Conservation (phyloP, 805 yeast species). For the Blastobotrys terrestris region DNA sequence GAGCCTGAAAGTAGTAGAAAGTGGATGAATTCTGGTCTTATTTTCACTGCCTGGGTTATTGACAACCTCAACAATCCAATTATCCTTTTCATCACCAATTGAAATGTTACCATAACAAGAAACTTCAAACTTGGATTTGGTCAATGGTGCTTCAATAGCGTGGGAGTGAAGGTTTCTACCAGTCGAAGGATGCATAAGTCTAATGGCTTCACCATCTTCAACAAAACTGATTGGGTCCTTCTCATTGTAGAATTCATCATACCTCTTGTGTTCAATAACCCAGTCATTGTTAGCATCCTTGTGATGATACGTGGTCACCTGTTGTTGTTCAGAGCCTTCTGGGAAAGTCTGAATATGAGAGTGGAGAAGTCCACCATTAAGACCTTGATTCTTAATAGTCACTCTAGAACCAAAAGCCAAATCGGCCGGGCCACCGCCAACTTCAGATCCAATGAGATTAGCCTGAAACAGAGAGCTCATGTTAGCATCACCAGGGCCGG, state of each 20-base stretch:
- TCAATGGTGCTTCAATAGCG: slow-evolving; percentile 65
- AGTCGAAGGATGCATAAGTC: slow-evolving; percentile 66
- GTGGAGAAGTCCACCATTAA: slow-evolving; percentile 71
- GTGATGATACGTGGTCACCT: slow-evolving; percentile 85
- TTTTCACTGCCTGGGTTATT: slow-evolving; percentile 32
- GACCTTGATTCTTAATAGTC: slow-evolving; percentile 64
- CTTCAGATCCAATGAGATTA: slow-evolving; percentile 61
- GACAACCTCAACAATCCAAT: slow-evolving; percentile 84
- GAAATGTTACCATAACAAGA: slow-evolving; percentile 75
- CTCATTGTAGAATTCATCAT: slow-evolving; percentile 23
- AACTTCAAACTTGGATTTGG: slow-evolving; percentile 67
- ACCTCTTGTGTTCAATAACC: slow-evolving; percentile 38
- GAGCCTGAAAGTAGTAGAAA: slow-evolving; percentile 77
- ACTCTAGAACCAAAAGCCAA: slow-evolving; percentile 56
- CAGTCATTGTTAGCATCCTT: slow-evolving; percentile 86
- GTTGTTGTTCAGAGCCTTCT: slow-evolving; percentile 90
- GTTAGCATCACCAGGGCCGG: slow-evolving; percentile 92
- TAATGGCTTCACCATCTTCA: slow-evolving; percentile 57
- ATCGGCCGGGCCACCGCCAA: slow-evolving; percentile 61
- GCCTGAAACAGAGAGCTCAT: slow-evolving; percentile 89
- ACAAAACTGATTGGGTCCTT: slow-evolving; percentile 34
- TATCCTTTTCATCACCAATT: slow-evolving; percentile 74
- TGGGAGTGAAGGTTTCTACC: slow-evolving; percentile 82
- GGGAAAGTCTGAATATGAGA: slow-evolving; percentile 86
- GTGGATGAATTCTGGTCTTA: slow-evolving; percentile 44